Conservation (phyloP, 2,329 filamentous ascomycete genomes). For the Aspergillus piperis region DNA sequence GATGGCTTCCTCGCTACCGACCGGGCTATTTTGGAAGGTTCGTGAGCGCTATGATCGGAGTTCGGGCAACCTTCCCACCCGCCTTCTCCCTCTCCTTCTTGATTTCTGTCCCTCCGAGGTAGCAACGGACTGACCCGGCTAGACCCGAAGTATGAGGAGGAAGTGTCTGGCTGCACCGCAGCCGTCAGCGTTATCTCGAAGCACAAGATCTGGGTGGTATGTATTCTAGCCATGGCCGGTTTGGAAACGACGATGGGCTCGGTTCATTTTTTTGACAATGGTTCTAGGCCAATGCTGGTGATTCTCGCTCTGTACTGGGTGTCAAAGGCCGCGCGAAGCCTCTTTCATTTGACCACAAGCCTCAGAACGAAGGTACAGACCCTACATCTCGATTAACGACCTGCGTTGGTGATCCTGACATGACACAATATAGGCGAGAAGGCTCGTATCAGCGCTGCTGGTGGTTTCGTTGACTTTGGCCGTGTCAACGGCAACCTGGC, state of each 20-base stretch:
- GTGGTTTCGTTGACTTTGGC: conserved; percentile 97
- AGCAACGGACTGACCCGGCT: conserved; percentile 24
- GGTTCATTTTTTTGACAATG: conserved; percentile 28
- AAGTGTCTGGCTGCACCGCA: conserved; percentile 96
- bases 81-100: not conserved
- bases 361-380: conserved; percentile 83
- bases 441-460: conserved; percentile 90
- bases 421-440: conserved; percentile 71
- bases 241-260: not conserved
- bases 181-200: conserved; percentile 86
- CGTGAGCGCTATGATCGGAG: conserved; percentile 25
- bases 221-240: conserved; percentile 45
- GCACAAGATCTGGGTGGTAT: conserved; percentile 91
- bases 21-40: conserved; percentile 93
- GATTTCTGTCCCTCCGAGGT: not conserved
- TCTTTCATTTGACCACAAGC: conserved; percentile 98
- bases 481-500: conserved; percentile 98
- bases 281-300: conserved; percentile 86
- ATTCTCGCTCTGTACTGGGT: conserved; percentile 90
- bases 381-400: not conserved
- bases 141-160: conserved; percentile 97
- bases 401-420: conserved; percentile 12
- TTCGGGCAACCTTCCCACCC: not conserved
- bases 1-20: conserved; percentile 97
- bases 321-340: conserved; percentile 98